Evolutionary conservation across 2,329 filamentous ascomycete species (phyloP), one percentile per base, ranked within the genome.

Genomic region (Pseudogymnoascus destructans): DNA sequence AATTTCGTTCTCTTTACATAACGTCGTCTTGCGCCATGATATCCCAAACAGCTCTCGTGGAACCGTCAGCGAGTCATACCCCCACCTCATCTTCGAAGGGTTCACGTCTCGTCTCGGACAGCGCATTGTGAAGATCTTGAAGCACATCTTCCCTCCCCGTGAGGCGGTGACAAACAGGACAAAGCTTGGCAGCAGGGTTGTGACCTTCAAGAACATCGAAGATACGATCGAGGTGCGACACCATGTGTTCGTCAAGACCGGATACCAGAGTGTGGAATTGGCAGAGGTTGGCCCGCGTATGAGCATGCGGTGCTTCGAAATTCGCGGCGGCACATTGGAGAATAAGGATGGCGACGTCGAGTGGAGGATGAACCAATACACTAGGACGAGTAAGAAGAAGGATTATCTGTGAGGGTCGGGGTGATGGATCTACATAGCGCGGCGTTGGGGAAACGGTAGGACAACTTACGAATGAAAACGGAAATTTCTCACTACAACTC

Each of bases 241-340:
- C 70, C 86, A 90, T 70, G 91, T 98, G 1, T 98, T 96, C 69
- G 92, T 98, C 15, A 85, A 88, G 70, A 97, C 93, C 0, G 86
- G 88, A 0, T 93, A 92, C 68, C 85, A 95, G 68, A 88, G 86
- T 60, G 89, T 97, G 2, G 90, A 95, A 71, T 73, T 95, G 65
- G 85, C 87, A 11, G 90, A 95, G 70, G 89, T 95, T 56, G 90
- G 92, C 0, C 93, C 93, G 1, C 79, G 93, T 59, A 95, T 97
- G 89, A 95, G 90, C n/a, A 93, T 97, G 89, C 79, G 89, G 64
- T 76, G 90, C 57, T 98, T 97, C 69, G 89, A 97, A 74, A 95
- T 98, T 61, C 80, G 91, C 52, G 86, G 85, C 57, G 92, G 93
- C 13, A 95, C 92, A 3, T 75, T 96, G 61, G 93, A 97, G 69